Percentiles rank a stretch among this genome's conserved stretches.
Evolutionary conservation across 2,329 filamentous ascomycete genomes (phyloP).

Genomic region (Escovopsis sp.): DNA sequence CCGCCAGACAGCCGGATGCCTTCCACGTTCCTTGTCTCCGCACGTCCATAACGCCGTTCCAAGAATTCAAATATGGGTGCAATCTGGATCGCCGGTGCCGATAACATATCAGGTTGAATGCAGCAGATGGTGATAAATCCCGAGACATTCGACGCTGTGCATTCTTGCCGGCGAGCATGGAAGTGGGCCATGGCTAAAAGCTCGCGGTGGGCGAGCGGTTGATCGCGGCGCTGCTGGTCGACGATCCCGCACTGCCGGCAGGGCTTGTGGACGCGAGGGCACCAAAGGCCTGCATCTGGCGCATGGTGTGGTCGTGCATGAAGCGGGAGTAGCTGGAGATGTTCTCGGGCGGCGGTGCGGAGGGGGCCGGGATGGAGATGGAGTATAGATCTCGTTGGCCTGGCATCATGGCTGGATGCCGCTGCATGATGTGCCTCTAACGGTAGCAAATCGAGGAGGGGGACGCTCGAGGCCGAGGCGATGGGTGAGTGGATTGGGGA

Average conservation of each 20-base stretch:
- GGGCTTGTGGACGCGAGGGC: conserved; percentile 8
- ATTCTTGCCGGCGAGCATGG: too few relatives aligned
- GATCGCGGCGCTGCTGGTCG: conserved; percentile 9
- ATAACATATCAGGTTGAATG: too few relatives aligned
- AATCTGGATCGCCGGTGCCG: too few relatives aligned
- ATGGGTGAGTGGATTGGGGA: not conserved
- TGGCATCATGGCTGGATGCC: conserved; percentile 22
- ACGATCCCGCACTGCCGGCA: conserved; percentile 5
- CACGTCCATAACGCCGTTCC: too few relatives aligned
- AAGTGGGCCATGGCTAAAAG: too few relatives aligned
- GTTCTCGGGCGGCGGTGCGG: conserved; percentile 27
- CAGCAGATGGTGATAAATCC: too few relatives aligned
- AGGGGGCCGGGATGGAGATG: conserved; percentile 22
- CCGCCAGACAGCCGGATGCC: too few relatives aligned
- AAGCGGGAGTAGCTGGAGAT: conserved; percentile 42
- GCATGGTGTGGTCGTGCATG: conserved; percentile 52
- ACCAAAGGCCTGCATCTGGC: conserved; percentile 45
- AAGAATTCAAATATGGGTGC: too few relatives aligned
- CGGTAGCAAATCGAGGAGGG: too few relatives aligned
- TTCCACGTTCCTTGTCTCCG: too few relatives aligned
- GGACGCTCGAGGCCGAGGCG: conserved; percentile 1
- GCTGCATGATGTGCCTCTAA: too few relatives aligned
- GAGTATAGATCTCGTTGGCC: conserved; percentile 25
- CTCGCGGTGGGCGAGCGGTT: conserved; percentile 13
- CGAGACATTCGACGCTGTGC: too few relatives aligned